Percentiles rank a stretch among this genome's conserved stretches.
These are phyloP conservation scores for Phlebiopsis gigantea DNA, from an alignment of 768 basidiomycete genomes.

Conservation along the genomic window DNA sequence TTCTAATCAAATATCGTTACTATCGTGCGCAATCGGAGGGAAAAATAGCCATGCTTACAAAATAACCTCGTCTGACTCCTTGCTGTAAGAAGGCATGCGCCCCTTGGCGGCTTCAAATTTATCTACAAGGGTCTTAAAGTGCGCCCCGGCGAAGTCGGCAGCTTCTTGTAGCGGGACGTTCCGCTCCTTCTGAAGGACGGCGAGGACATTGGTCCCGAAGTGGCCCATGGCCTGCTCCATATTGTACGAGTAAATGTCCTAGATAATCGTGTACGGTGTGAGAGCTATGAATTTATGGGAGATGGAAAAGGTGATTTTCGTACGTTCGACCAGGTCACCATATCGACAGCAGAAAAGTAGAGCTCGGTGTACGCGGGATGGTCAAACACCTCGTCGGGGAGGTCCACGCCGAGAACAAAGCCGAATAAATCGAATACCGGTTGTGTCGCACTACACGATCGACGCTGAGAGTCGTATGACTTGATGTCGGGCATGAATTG, in stretches of 20 bases:
- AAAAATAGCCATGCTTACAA: constrained; percentile 15
- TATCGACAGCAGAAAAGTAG: constrained; percentile 55
- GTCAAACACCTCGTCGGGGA: constrained; percentile 56
- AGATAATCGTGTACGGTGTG: background rate
- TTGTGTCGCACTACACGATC: constrained; percentile 64
- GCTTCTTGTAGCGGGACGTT: constrained; percentile 34
- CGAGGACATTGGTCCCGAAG: constrained; percentile 49
- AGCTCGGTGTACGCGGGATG: constrained; percentile 48
- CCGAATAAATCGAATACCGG: constrained; percentile 60
- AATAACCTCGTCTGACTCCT: constrained; percentile 37
- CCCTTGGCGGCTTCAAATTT: constrained; percentile 31
- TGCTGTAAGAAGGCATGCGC: constrained; percentile 37
- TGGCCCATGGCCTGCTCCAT: constrained; percentile 71
- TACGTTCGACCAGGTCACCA: constrained; percentile 70
- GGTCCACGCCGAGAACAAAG: constrained; percentile 54
- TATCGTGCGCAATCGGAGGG: background rate
- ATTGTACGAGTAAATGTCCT: constrained; percentile 74
- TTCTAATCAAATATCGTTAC: constrained; percentile 1
- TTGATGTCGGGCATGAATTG: constrained; percentile 49
- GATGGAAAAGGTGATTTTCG: constrained; percentile 24
- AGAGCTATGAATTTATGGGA: background rate
- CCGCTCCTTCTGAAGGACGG: constrained; percentile 44
- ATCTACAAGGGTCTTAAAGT: constrained; percentile 31
- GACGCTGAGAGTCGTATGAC: constrained; percentile 50
- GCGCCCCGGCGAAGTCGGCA: constrained; percentile 31